Conservation (phyloP, 305 asterid genomes). For the Fraxinus sp. region DNA sequence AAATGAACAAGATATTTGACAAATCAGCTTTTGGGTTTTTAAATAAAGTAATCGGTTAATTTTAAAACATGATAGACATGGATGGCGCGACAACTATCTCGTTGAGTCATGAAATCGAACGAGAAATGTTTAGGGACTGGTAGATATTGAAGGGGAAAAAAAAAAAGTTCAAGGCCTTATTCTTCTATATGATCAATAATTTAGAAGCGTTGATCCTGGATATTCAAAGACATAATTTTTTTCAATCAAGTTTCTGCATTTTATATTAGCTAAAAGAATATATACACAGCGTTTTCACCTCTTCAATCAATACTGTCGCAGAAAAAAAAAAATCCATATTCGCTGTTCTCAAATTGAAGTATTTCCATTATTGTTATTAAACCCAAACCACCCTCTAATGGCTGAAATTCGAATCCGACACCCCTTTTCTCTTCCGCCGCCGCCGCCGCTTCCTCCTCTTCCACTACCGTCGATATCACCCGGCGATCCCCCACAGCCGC, state of each 20-base stretch:
- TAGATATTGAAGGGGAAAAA: not conserved
- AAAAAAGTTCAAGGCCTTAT: not conserved
- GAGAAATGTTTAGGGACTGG: not conserved
- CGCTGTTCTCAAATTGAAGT: not conserved
- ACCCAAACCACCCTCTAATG: constrained; percentile 31
- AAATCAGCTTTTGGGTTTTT: not conserved
- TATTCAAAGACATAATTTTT: no score
- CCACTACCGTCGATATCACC: constrained; percentile 34
- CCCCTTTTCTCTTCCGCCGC: constrained; percentile 56
- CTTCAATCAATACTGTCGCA: not conserved
- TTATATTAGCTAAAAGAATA: no score
- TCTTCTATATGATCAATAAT: not conserved
- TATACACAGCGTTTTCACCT: not conserved
- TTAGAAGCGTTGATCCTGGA: not conserved
- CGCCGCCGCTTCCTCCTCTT: constrained; percentile 51
- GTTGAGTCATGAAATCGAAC: not conserved
- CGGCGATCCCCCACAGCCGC: constrained; percentile 26
- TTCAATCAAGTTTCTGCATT: not conserved
- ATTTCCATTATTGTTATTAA: not conserved
- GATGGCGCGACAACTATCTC: not conserved
- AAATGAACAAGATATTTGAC: no score
- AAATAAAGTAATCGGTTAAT: not conserved
- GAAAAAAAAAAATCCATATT: not conserved
- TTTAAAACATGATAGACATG: no score
- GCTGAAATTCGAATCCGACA: constrained; percentile 51